Evolutionary conservation across 192 early-diverging fungal genomes (phyloP).

Genomic region (Phycomyces nitens): DNA sequence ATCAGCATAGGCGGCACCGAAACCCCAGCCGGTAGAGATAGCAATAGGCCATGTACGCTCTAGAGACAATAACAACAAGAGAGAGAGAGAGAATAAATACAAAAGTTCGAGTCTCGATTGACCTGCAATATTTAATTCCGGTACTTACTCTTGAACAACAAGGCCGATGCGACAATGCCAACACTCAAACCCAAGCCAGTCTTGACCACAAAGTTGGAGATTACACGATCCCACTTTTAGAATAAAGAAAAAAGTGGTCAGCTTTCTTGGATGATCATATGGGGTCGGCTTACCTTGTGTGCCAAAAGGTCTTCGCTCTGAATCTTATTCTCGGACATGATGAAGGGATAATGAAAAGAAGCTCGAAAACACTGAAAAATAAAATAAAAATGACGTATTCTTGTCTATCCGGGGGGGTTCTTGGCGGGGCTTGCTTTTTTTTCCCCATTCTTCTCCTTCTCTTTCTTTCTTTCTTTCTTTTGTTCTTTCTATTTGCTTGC

Average conservation of each 20-base stretch:
- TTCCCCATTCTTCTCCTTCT: background rate
- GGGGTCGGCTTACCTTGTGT: conserved; percentile 49
- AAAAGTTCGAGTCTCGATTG: background rate
- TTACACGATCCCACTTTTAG: conserved; percentile 77
- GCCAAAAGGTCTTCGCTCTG: conserved; percentile 60
- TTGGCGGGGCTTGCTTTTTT: background rate
- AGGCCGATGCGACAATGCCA: conserved; percentile 82
- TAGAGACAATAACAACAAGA: conserved; percentile 26
- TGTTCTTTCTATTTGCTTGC: too few relatives aligned
- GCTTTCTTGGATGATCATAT: background rate
- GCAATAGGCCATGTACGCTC: conserved; percentile 85
- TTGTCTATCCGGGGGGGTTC: background rate
- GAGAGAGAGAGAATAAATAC: conserved; percentile 9
- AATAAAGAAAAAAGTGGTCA: conserved; percentile 1
- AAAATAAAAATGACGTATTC: conserved; percentile 3
- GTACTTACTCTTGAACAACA: conserved; percentile 78
- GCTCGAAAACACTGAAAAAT: background rate
- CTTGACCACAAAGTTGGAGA: conserved; percentile 81
- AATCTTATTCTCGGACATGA: conserved; percentile 35
- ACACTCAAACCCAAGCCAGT: conserved; percentile 77
- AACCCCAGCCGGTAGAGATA: conserved; percentile 74
- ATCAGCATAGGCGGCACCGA: conserved; percentile 79
- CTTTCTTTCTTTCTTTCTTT: background rate
- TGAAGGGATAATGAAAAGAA: conserved; percentile 1
- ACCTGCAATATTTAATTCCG: background rate